Evolutionary conservation across 1,284 basidiomycete genomes (phyloP).

Genomic region (Macrocystidia cucumis): DNA sequence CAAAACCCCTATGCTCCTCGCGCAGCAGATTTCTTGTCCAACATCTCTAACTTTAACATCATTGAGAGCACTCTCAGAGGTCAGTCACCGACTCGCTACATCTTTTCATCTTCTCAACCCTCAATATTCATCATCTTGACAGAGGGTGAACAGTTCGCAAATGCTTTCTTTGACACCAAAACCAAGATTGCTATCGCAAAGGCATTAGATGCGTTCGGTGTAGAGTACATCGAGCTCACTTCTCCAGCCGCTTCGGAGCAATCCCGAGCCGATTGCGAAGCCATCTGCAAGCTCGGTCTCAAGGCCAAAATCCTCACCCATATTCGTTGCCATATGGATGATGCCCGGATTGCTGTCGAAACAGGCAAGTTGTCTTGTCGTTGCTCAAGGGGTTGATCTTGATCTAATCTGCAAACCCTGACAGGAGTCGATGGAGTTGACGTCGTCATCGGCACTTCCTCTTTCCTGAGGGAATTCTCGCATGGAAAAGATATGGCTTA

Average conservation of each 20-base stretch:
- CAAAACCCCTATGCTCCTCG: slow-evolving; percentile 82
- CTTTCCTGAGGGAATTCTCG: slow-evolving; percentile 98
- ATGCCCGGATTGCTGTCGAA: slow-evolving; percentile 97
- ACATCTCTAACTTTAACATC: slow-evolving; percentile 91
- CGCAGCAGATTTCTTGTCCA: slow-evolving; percentile 88
- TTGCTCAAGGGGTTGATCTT: slow-evolving; percentile 6
- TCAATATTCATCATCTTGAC: slow-evolving; percentile 7
- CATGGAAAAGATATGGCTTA: slow-evolving; percentile 99
- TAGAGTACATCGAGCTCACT: slow-evolving; percentile 99
- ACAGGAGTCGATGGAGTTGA: slow-evolving; percentile 97
- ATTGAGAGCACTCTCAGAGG: slow-evolving; percentile 96
- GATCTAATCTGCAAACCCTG: slow-evolving; percentile 7
- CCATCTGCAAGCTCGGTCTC: slow-evolving; percentile 98
- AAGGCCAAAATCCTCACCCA: slow-evolving; percentile 98
- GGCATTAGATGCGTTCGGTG: slow-evolving; percentile 95
- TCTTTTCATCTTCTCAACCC: slow-evolving; percentile 9
- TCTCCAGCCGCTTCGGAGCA: slow-evolving; percentile 98
- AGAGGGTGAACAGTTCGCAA: slow-evolving; percentile 99
- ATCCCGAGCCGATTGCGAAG: slow-evolving; percentile 91
- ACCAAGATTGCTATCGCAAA: slow-evolving; percentile 99
- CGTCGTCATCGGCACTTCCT: slow-evolving; percentile 98
- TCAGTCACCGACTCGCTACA: slow-evolving; percentile 24
- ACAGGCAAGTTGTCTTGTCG: slow-evolving; percentile 56
- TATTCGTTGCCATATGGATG: slow-evolving; percentile 99
- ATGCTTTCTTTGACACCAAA: slow-evolving; percentile 99